These are phyloP conservation scores for Pestalotiopsis sp. DNA, from an alignment of 2,329 filamentous ascomycete species.

Conservation along the genomic window DNA sequence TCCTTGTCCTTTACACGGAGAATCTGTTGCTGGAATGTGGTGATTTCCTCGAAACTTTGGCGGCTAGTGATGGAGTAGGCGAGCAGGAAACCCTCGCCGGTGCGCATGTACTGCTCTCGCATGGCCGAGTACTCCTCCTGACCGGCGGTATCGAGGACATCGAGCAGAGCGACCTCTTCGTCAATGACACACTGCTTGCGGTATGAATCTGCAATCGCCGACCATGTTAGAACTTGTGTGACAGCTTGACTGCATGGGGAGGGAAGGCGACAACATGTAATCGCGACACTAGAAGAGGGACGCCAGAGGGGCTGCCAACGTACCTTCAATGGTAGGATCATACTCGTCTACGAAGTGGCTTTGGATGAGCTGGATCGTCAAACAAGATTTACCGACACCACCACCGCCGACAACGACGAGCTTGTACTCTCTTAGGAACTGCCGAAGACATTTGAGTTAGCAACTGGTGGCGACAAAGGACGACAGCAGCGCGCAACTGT, in stretches of 20 bases:
- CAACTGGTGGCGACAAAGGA: background rate
- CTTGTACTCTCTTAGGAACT: conserved; percentile 93
- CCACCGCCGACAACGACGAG: conserved; percentile 96
- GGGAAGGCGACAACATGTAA: background rate
- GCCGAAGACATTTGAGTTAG: conserved; percentile 24
- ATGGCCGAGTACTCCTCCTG: conserved; percentile 99
- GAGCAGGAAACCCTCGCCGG: conserved; percentile 94
- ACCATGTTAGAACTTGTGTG: conserved; percentile 21
- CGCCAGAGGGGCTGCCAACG: conserved; percentile 28
- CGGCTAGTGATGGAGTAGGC: conserved; percentile 98
- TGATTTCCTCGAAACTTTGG: conserved; percentile 97
- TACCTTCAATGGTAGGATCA: conserved; percentile 98
- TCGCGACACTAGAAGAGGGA: background rate
- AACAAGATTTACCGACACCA: conserved; percentile 98
- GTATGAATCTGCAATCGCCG: conserved; percentile 72
- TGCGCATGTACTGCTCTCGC: conserved; percentile 99
- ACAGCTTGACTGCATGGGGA: background rate
- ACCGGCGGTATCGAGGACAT: conserved; percentile 96
- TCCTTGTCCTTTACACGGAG: conserved; percentile 99
- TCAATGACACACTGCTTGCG: conserved; percentile 99
- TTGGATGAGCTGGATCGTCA: conserved; percentile 95
- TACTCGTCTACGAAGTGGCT: conserved; percentile 99
- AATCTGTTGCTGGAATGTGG: conserved; percentile 98
- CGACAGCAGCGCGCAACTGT: background rate
- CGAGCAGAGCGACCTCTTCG: conserved; percentile 94